Conservation (phyloP, 768 basidiomycete species). For the Pisolithus sp. region DNA sequence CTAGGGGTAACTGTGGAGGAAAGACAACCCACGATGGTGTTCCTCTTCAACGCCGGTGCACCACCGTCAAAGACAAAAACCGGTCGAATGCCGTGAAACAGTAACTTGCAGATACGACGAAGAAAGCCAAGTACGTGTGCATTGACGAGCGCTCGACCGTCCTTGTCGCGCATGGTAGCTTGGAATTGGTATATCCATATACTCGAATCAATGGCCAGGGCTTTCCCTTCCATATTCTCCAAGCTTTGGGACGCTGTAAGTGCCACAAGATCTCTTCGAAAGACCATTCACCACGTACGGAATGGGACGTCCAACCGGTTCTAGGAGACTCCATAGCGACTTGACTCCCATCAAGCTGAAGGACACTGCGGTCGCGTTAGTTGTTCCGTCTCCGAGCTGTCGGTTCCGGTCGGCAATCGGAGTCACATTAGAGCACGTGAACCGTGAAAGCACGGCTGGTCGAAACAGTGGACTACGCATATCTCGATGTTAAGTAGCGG, state of each 20-base stretch:
- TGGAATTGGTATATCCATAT: conserved; percentile 99
- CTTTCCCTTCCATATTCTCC: conserved; percentile 92
- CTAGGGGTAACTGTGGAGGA: background rate
- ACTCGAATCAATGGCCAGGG: conserved; percentile 95
- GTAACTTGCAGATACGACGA: conserved; percentile 84
- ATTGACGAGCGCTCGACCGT: conserved; percentile 83
- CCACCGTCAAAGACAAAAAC: conserved; percentile 99
- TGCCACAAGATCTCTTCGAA: background rate
- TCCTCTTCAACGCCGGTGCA: conserved; percentile 82
- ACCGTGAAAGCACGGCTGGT: background rate
- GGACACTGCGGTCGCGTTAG: background rate
- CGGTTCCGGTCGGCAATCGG: background rate
- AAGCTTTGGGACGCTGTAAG: conserved; percentile 45
- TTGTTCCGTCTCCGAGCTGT: too few relatives aligned
- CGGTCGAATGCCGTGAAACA: conserved; percentile 97
- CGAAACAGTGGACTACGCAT: too few relatives aligned
- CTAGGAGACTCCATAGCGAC: conserved; percentile 87
- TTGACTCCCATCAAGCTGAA: conserved; percentile 86
- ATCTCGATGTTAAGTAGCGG: too few relatives aligned
- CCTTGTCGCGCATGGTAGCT: conserved; percentile 97
- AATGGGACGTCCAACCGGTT: conserved; percentile 91
- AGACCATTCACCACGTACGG: conserved; percentile 46
- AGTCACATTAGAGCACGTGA: conserved; percentile 1
- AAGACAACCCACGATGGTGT: conserved; percentile 65
- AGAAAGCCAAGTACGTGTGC: conserved; percentile 91